Base-by-base conservation (phyloP, 192 early-diverging fungal species). In the Gigaspora rosea region DNA sequence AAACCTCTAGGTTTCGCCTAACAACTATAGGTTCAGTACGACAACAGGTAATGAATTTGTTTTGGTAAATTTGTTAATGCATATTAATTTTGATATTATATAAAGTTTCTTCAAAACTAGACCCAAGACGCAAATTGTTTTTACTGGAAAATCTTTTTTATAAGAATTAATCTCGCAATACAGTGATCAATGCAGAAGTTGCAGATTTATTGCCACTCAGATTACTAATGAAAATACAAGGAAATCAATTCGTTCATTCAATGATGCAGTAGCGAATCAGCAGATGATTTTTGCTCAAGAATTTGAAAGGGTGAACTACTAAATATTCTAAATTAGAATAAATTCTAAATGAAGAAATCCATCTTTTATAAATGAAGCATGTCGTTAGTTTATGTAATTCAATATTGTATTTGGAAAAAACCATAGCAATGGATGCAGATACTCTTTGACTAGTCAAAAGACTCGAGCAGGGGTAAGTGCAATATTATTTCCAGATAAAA, bases 211-310 rank as follows among this genome's bases (percentile, higher is more conserved):
- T 27, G 15, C 71, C 11, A 57, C 27, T 2, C 36, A 58, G 5
- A n/a, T 58, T 18, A 35, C 12, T 33, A 56, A 36, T 10, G 32
- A 22, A 52, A 70, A n/a, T 27, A 20, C 52, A 51, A 16, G 32
- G 11, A 33, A 15, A 46, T 2, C 41, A 35, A 20, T 64, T 35
- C 59, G 64, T n/a, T 62, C 59, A 22, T 76, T 76, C 64, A 41
- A 22, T 61, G 74, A 76, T 3, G 46, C 48, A 2, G 27, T 51
- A 36, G n/a, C 74, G 7, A 76, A 63, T 41, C 63, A 62, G 20
- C 58, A 76, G 4, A 65, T 64, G 12, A 41, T 76, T 61, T 76
- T 76, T 65, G 74, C 74, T 18, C 74, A 76, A 48, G 74, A 76
- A 20, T 49, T 76, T 51, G 61, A 76, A 65, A 62, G 62, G 16